Conservation (phyloP, 768 basidiomycete species). For the Favolaschia claudopus region DNA sequence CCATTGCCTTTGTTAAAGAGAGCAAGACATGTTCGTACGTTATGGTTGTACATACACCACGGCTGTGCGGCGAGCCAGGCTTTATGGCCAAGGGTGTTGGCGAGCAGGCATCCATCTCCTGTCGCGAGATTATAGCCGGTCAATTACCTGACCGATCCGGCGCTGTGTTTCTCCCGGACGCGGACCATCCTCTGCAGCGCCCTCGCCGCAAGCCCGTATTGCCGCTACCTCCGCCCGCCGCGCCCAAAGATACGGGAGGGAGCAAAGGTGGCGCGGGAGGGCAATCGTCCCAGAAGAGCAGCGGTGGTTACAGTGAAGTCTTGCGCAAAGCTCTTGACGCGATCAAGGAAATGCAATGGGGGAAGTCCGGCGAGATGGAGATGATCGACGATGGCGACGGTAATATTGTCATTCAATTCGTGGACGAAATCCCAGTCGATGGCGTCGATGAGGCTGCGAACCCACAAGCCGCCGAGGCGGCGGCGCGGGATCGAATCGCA, state of each 20-base stretch:
- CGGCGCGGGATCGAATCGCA: conserved; percentile 52
- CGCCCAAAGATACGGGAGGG: conserved; percentile 17
- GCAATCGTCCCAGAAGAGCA: too few species aligned
- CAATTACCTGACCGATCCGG: conserved; percentile 37
- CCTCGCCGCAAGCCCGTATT: conserved; percentile 58
- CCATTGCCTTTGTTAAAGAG: conserved; percentile 91
- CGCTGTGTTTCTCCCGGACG: conserved; percentile 48
- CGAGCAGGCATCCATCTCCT: conserved; percentile 76
- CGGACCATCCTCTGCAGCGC: conserved; percentile 63
- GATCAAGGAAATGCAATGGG: conserved; percentile 37
- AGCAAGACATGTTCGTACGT: conserved; percentile 94
- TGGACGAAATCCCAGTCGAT: conserved; percentile 53
- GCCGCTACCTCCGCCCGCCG: conserved; percentile 43
- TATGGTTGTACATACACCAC: conserved; percentile 92
- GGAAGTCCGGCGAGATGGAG: conserved; percentile 51
- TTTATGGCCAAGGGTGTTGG: conserved; percentile 80
- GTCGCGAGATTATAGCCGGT: conserved; percentile 74
- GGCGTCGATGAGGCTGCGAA: conserved; percentile 28
- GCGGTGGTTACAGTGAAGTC: conserved; percentile 43
- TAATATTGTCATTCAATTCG: conserved; percentile 50
- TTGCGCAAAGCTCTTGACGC: conserved; percentile 49
- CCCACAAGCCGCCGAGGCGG: conserved; percentile 33
- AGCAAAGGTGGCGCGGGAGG: conserved; percentile 39
- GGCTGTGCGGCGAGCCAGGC: conserved; percentile 91
- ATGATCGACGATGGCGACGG: conserved; percentile 48